phyloP scores from a whole-genome alignment of 768 basidiomycete species.

The Fistulinella prunicolor region DNA sequence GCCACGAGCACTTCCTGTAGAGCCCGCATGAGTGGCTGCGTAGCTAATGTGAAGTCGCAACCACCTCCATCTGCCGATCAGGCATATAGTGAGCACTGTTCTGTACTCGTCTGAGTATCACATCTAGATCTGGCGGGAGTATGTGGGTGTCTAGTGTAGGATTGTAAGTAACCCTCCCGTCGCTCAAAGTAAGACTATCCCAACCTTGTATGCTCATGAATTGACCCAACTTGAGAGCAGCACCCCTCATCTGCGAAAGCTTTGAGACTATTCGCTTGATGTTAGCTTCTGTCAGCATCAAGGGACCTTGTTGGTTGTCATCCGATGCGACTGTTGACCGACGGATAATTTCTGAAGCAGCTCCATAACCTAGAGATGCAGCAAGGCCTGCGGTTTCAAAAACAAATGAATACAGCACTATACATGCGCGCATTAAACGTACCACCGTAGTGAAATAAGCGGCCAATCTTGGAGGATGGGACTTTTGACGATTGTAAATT shows the following conservation, averaged over 20 bases:
- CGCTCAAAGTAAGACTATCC: background rate
- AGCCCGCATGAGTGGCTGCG: background rate
- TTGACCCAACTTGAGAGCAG: conserved; percentile 94
- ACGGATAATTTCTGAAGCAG: conserved; percentile 81
- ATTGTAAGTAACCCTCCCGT: background rate
- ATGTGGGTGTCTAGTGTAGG: conserved; percentile 71
- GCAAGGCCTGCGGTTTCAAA: conserved; percentile 66
- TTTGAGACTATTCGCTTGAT: conserved; percentile 87
- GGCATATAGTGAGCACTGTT: conserved; percentile 99
- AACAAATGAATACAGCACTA: background rate
- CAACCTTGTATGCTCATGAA: conserved; percentile 95
- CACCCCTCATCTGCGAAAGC: conserved; percentile 93
- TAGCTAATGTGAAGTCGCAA: conserved; percentile 4
- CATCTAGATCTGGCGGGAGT: conserved; percentile 83
- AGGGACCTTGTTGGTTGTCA: conserved; percentile 38
- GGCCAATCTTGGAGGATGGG: conserved; percentile 84
- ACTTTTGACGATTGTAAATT: conserved; percentile 80
- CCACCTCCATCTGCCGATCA: conserved; percentile 94
- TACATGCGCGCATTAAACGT: conserved; percentile 12
- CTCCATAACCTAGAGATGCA: conserved; percentile 76
- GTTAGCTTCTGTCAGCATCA: conserved; percentile 91
- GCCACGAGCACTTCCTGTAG: conserved; percentile 62
- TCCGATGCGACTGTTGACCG: conserved; percentile 49
- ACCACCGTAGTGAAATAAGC: conserved; percentile 95
- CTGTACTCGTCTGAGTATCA: conserved; percentile 87